Evolutionary conservation across 371 early-diverging fungal species (phyloP).

Genomic region (Catenaria anguillulae): DNA sequence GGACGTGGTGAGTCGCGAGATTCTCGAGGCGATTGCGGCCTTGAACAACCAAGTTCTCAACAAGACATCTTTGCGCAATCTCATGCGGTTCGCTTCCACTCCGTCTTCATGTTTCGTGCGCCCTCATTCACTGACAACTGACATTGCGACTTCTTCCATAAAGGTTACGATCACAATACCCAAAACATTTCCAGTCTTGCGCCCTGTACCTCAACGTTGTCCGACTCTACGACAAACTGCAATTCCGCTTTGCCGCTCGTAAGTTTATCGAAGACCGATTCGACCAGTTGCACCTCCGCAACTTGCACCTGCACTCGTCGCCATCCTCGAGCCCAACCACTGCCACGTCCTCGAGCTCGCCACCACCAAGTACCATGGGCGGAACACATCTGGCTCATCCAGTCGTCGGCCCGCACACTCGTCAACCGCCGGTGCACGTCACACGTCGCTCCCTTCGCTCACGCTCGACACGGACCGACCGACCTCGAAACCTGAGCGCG

Average conservation of each 20-base stretch:
- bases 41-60: slow-evolving; percentile 76
- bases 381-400: too few relatives aligned
- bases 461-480: too few relatives aligned
- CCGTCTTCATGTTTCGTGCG: too few relatives aligned
- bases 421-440: too few relatives aligned
- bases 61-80: slow-evolving; percentile 50
- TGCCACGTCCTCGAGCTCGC: too few relatives aligned
- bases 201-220: slow-evolving; percentile 46
- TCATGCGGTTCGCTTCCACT: slow-evolving; percentile 50
- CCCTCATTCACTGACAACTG: too few relatives aligned
- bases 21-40: slow-evolving; percentile 58
- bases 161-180: slow-evolving; percentile 38
- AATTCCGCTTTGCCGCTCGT: slow-evolving; percentile 56
- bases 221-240: slow-evolving; percentile 46
- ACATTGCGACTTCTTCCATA: too few relatives aligned
- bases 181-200: slow-evolving; percentile 39
- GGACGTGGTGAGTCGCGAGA: slow-evolving; percentile 42
- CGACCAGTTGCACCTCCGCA: slow-evolving; percentile 24
- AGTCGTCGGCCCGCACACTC: too few relatives aligned
- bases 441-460: too few relatives aligned
- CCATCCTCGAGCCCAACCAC: too few relatives aligned
- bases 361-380: too few relatives aligned
- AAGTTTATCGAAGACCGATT: slow-evolving; percentile 66
- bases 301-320: background rate
- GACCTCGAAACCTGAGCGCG: too few relatives aligned